Evolutionary conservation across 495 filamentous ascomycete species (phyloP), one percentile per base, ranked within the genome.

Genomic region (Poronia punctata): DNA sequence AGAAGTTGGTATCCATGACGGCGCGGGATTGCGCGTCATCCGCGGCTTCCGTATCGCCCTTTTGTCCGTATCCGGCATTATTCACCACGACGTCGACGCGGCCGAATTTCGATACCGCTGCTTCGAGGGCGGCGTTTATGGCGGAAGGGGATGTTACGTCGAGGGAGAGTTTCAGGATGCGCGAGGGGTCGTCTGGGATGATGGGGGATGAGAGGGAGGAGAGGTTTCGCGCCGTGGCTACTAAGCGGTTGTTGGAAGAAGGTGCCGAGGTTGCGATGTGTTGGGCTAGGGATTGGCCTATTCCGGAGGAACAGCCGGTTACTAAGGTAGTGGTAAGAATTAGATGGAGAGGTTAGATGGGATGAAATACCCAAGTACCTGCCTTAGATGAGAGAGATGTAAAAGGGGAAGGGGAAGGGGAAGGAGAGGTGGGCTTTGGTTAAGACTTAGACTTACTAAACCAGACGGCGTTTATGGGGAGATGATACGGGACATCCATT

Each of bases 71-170:
- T 14, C 74, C 74, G 3, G 75, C 74, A 34, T 78, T 79, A 59
- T 79, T 78, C 46, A 78, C 68, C 14, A 75, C 51, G 14, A 78
- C 66, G 38, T 79, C 72, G 40, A 79, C 59, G 24, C 65, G 68
- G 18, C 53, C 50, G 46, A 74, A 74, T 24, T 55, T 59, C 0
- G 40, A 44, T 1, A 70, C 21, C 1, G 67, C 51, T 1, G 49
- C 41, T 5, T 47, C 19, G 12, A 79, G 43, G 3, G 71, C 69
- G 0, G 55, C 50, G 12, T 61, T 51, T 37, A 79, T 65, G 7
- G 60, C 60, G 8, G 47, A 33, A 12, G 32, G 43, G 5, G 60
- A 64, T 2, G 62, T 66, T 5, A 74, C 66, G 39, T 75, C 71
- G 0, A 75, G 58, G 26, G 53, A 27, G 9, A 74, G 51, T 38